Evolutionary conservation across 495 filamentous ascomycete species (phyloP).

Genomic region (Penicillium robsamsonii): DNA sequence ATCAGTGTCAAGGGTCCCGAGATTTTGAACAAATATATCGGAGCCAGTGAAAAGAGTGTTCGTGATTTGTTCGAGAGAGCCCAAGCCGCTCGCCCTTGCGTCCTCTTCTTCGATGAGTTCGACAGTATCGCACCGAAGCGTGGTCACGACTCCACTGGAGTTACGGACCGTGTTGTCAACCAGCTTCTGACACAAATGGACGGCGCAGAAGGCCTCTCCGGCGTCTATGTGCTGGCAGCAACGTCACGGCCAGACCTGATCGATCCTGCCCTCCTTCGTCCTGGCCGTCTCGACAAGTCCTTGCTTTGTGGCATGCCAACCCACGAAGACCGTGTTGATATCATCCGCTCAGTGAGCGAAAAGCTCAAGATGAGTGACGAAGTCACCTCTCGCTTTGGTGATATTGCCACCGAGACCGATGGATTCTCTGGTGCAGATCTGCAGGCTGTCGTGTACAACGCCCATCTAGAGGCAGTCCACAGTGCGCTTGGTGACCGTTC

Average conservation of each 20-base stretch:
- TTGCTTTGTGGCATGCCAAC: slow-evolving; percentile 84
- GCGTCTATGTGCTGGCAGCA: slow-evolving; percentile 93
- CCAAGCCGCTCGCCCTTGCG: slow-evolving; percentile 81
- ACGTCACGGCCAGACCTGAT: slow-evolving; percentile 90
- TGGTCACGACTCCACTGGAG: slow-evolving; percentile 93
- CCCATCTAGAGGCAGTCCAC: slow-evolving; percentile 94
- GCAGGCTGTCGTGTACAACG: slow-evolving; percentile 92
- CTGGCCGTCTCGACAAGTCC: slow-evolving; percentile 87
- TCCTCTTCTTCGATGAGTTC: slow-evolving; percentile 98
- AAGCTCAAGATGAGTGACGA: slow-evolving; percentile 69
- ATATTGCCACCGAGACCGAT: slow-evolving; percentile 74
- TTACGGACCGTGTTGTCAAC: slow-evolving; percentile 97
- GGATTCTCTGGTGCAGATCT: slow-evolving; percentile 96
- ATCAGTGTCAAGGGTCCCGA: slow-evolving; percentile 98
- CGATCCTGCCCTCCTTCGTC: slow-evolving; percentile 85
- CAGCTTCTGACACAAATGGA: slow-evolving; percentile 99
- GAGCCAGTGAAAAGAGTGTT: slow-evolving; percentile 90
- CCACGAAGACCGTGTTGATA: slow-evolving; percentile 77
- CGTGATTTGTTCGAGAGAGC: slow-evolving; percentile 93
- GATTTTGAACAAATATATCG: slow-evolving; percentile 98
- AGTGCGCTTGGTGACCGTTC: slow-evolving; percentile 74
- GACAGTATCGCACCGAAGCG: slow-evolving; percentile 96
- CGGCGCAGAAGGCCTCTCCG: slow-evolving; percentile 88
- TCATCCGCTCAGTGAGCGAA: slow-evolving; percentile 73
- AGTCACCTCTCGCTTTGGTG: slow-evolving; percentile 50